phyloP scores from a whole-genome alignment of 805 yeast genomes.

The Starmerella gropengiesseri region DNA sequence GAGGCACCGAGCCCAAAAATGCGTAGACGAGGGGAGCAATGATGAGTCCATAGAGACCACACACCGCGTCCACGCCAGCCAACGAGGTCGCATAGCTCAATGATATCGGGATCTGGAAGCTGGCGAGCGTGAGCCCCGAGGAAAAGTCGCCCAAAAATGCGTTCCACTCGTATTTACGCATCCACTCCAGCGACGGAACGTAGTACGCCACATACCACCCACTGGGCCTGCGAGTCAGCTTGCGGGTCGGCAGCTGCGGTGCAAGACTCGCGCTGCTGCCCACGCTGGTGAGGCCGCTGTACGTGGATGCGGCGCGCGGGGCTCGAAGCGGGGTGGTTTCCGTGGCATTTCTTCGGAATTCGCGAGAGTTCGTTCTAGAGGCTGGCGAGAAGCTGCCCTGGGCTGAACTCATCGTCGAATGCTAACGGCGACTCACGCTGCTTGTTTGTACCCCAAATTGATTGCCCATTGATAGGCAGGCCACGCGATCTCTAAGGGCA shows the following conservation, averaged over 20 bases:
- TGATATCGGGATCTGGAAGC: conserved; percentile 86
- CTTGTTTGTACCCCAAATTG: too few relatives aligned
- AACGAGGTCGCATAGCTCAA: conserved; percentile 71
- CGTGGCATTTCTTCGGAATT: too few relatives aligned
- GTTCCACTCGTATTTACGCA: conserved; percentile 33
- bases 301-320: not conserved
- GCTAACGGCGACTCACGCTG: too few relatives aligned
- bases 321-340: too few relatives aligned
- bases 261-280: conserved; percentile 2
- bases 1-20: conserved; percentile 74
- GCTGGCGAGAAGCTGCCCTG: too few relatives aligned
- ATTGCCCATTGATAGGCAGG: too few relatives aligned
- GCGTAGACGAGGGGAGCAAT: conserved; percentile 71
- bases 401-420: too few relatives aligned
- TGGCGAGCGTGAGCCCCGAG: conserved; percentile 80
- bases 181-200: conserved; percentile 48
- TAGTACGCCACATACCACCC: conserved; percentile 38
- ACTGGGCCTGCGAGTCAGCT: not conserved
- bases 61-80: conserved; percentile 71
- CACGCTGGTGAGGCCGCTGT: not conserved
- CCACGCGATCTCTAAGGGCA: too few relatives aligned
- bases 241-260: not conserved
- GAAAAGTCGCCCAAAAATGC: conserved; percentile 50
- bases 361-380: too few relatives aligned
- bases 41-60: conserved; percentile 67